Percentiles rank a stretch among this genome's conserved stretches.
These are phyloP conservation scores for Aegilops umbellulata DNA, from an alignment of 176 grass and related monocot genomes.

Conservation along the genomic window DNA sequence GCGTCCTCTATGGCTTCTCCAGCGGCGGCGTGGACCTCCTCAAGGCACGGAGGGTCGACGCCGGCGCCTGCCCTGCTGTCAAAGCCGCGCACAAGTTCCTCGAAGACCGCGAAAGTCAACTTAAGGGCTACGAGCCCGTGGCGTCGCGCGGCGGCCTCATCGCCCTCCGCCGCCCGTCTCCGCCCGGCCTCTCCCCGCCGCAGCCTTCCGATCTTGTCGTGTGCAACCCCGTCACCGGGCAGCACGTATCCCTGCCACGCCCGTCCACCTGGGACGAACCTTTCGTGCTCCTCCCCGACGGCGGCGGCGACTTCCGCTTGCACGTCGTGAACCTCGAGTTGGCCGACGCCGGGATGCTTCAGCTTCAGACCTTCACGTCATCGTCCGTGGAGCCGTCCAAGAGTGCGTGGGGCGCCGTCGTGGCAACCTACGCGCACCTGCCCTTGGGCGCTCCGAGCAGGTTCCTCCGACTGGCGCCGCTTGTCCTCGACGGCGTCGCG, in stretches of 20 bases:
- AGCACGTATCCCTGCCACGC: not conserved
- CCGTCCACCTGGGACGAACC: not conserved
- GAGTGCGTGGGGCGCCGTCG: not conserved
- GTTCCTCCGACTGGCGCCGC: not conserved
- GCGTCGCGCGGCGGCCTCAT: not conserved
- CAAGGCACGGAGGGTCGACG: not conserved
- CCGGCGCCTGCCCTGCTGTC: too few species aligned
- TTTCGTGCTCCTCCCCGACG: not conserved
- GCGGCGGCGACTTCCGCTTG: not conserved
- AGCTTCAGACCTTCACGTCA: not conserved
- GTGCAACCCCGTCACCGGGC: not conserved
- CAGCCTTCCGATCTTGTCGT: not conserved
- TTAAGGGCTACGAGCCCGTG: not conserved
- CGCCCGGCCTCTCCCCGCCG: not conserved
- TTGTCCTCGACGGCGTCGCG: not conserved
- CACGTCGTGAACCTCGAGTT: not conserved
- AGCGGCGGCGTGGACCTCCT: not conserved
- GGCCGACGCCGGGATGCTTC: not conserved
- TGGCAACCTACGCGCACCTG: not conserved
- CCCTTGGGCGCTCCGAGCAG: not conserved
- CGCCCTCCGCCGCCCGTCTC: not conserved
- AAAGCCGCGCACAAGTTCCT: not conserved
- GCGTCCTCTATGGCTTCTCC: not conserved
- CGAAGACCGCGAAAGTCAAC: not conserved
- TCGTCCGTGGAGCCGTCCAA: too few species aligned